Conservation (phyloP, 352 stramenopile species). For the Pythium chondricola region DNA sequence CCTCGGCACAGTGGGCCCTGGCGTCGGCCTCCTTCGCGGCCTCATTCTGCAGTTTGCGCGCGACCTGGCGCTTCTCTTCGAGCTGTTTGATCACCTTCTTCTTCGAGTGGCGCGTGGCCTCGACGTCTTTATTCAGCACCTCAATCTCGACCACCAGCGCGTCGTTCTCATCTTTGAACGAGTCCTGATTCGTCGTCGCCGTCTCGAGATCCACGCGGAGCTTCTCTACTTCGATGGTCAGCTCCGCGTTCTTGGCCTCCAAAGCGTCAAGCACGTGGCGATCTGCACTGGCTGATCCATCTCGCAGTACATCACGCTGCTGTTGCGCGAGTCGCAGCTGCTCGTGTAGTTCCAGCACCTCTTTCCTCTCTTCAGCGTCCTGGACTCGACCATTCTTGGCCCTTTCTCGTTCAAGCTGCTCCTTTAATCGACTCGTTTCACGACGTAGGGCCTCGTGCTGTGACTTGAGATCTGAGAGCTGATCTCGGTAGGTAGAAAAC, state of each 20-base stretch:
- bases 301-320: constrained; percentile 11
- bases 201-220: constrained; percentile 36
- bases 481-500: constrained; percentile 52
- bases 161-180: constrained; percentile 70
- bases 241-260: constrained; percentile 18
- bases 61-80: constrained; percentile 69
- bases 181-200: constrained; percentile 39
- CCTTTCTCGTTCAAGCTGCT: constrained; percentile 35
- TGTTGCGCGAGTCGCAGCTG: constrained; percentile 20
- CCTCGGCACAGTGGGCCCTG: constrained; percentile 70
- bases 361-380: constrained; percentile 23
- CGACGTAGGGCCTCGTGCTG: constrained; percentile 36
- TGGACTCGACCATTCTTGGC: constrained; percentile 25
- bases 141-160: constrained; percentile 70
- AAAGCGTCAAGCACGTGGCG: constrained; percentile 30
- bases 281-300: constrained; percentile 3
- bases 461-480: constrained; percentile 60
- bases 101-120: constrained; percentile 46
- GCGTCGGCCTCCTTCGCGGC: constrained; percentile 60
- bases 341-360: constrained; percentile 28
- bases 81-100: constrained; percentile 78
- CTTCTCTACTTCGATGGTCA: constrained; percentile 28
- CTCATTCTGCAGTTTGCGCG: constrained; percentile 66
- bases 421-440: constrained; percentile 43
- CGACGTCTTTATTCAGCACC: constrained; percentile 49